Evolutionary conservation across 805 yeast species (phyloP), one percentile per base, ranked within the genome.

Genomic region (Candida oleophila): DNA sequence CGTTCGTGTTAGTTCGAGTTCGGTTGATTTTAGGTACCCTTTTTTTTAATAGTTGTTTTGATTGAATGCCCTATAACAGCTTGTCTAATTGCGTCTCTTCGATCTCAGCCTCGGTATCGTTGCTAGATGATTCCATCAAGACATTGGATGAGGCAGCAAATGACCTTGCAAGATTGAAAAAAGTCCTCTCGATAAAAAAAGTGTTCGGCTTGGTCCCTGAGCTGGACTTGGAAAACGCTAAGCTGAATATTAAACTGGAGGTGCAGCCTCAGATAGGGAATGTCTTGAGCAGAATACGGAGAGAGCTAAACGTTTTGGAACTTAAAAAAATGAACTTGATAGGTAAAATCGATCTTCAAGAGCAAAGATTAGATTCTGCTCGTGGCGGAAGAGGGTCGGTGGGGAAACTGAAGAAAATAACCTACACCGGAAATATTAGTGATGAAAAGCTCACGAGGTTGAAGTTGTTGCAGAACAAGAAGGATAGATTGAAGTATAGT

Each of bases 201-300:
- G 77, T 78, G 19, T 80, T 77, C 60, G 80, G 79, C 3, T 58
- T 78, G 11, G 71, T 78, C 0, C 80, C 83, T 0, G 81, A 77
- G 50, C 59, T 62, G 45, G 81, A 78, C 45, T 56, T 78, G 21
- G 61, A 57, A 7, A 66, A 61, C 38, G 78, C 78, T 16, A 70
- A 70, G 42, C 60, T 59, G 34, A 55, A 62, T 11, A 58, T 77
- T 39, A 61, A 63, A 39, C 51, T 55, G 11, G 71, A 71, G 25
- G 59, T 74, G 3, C 68, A 67, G 33, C 82, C 82, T 1, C 71
- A 76, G 46, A 59, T 78, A 12, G 46, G 57, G 4, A 53, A 52
- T 4, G 57, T 74, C 3, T 49, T 67, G 21, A 60, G 53, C 8
- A 55, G 56, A 11, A 56, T 76, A 8, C 68, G 65, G 32, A 48